These are phyloP conservation scores for Saussurea involucrata DNA, from an alignment of 129 eudicot species.

Conservation along the genomic window DNA sequence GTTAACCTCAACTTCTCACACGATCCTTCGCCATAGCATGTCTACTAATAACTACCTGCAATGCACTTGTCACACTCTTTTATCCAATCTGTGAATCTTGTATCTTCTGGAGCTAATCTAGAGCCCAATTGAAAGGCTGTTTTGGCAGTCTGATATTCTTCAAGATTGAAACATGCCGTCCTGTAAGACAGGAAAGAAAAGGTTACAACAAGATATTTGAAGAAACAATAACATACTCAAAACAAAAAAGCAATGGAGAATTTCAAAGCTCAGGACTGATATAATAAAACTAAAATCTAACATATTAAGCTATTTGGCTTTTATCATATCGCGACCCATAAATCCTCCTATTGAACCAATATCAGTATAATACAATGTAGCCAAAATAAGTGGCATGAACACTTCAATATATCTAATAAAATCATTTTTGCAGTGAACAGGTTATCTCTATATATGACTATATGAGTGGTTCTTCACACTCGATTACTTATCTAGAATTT, in stretches of 20 bases:
- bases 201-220: neutral
- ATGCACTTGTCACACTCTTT: slow-evolving; percentile 77
- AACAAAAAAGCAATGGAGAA: neutral
- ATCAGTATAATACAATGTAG: neutral
- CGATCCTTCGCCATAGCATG: neutral
- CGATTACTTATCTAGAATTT: too few relatives aligned
- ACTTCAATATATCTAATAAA: neutral
- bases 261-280: neutral
- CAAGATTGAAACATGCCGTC: slow-evolving; percentile 76
- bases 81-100: slow-evolving; percentile 70
- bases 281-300: neutral
- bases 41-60: slow-evolving; percentile 47
- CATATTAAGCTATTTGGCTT: neutral
- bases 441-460: neutral
- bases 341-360: neutral
- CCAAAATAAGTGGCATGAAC: neutral
- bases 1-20: too few relatives aligned
- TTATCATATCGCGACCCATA: neutral
- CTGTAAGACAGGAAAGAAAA: slow-evolving; percentile 34
- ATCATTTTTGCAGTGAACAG: neutral
- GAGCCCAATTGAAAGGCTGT: slow-evolving; percentile 77
- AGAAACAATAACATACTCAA: neutral
- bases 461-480: neutral
- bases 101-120: slow-evolving; percentile 60
- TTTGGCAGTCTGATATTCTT: slow-evolving; percentile 90